Percentiles rank a stretch among this genome's conserved stretches.
These are phyloP conservation scores for Trichoderma brevicompactum DNA, from an alignment of 2,329 filamentous ascomycete species.

Conservation along the genomic window DNA sequence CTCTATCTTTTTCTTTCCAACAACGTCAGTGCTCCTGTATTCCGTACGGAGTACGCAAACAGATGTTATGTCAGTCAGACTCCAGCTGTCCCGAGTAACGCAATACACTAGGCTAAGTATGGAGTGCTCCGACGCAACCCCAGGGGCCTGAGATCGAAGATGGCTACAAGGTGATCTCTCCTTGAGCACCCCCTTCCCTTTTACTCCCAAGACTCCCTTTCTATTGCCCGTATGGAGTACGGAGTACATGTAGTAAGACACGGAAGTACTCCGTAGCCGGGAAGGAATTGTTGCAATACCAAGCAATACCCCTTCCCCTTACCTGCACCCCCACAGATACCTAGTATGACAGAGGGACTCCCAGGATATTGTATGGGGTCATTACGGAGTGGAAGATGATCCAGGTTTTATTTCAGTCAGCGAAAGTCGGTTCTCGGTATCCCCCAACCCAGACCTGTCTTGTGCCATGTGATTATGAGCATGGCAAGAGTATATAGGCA, in stretches of 20 bases:
- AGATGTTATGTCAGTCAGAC: neutral
- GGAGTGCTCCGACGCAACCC: neutral
- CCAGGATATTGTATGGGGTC: neutral
- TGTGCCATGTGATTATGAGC: constrained; percentile 6
- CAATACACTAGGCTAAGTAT: neutral
- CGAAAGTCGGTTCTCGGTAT: constrained; percentile 10
- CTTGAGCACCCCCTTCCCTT: neutral
- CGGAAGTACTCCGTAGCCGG: neutral
- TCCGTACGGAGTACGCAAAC: neutral
- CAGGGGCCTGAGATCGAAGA: neutral
- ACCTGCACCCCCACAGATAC: neutral
- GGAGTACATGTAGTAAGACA: neutral
- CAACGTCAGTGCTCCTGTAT: neutral
- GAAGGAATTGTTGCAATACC: neutral
- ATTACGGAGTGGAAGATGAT: neutral
- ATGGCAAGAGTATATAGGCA: neutral
- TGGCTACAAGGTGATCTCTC: neutral
- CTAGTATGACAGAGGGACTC: neutral
- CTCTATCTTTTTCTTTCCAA: neutral
- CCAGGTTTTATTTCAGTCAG: constrained; percentile 15
- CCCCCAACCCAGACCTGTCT: neutral
- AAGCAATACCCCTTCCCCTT: neutral
- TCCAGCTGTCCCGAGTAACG: neutral
- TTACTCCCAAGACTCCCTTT: neutral
- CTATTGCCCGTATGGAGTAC: neutral